Conservation (phyloP, 495 filamentous ascomycete genomes). For the Penicillium salamii region DNA sequence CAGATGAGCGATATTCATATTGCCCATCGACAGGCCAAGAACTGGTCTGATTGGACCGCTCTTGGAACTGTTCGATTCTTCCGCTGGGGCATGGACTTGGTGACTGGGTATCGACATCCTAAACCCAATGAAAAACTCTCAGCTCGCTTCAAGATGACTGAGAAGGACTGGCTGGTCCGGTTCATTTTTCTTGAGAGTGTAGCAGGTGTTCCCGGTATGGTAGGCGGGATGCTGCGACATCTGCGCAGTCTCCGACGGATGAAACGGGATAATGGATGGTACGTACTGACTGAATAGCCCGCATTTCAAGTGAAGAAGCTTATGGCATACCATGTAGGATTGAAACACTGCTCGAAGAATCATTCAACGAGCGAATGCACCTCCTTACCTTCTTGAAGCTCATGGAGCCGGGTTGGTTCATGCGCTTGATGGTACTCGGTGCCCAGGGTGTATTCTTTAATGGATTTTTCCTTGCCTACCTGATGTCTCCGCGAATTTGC, state of each 20-base stretch:
- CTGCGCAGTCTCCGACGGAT: conserved; percentile 76
- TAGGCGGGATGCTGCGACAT: conserved; percentile 90
- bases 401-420: conserved; percentile 83
- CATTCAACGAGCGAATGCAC: conserved; percentile 96
- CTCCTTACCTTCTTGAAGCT: conserved; percentile 92
- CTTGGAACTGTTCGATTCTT: conserved; percentile 59
- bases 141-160: conserved; percentile 60
- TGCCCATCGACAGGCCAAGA: conserved; percentile 64
- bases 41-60: conserved; percentile 67
- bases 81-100: conserved; percentile 66
- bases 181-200: conserved; percentile 94
- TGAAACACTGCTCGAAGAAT: conserved; percentile 90
- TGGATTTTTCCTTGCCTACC: conserved; percentile 83
- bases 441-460: conserved; percentile 94
- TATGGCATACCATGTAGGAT: conserved; percentile 57
- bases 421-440: conserved; percentile 80
- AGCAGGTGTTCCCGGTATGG: conserved; percentile 95
- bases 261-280: conserved; percentile 94
- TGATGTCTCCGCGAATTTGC: conserved; percentile 82
- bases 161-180: conserved; percentile 74
- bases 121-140: conserved; percentile 41
- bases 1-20: conserved; percentile 62
- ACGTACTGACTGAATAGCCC: conserved; percentile 7
- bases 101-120: conserved; percentile 70
- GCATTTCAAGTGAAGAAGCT: not conserved